These are phyloP conservation scores for Simmondsia chinensis DNA, from an alignment of 148 eudicot species.

Conservation along the genomic window DNA sequence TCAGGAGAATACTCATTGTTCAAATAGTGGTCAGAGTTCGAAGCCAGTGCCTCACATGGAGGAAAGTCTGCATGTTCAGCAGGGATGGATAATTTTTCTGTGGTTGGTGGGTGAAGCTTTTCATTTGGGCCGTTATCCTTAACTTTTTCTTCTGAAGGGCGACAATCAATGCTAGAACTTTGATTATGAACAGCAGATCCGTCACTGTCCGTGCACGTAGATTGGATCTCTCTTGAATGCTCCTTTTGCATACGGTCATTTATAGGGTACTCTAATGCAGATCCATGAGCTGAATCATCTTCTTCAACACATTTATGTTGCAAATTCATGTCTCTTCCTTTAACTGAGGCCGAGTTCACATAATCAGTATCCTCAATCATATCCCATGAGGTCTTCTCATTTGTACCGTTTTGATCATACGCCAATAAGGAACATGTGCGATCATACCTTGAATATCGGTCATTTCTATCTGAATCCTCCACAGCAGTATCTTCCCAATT, in stretches of 20 bases:
- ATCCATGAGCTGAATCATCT: slow-evolving; percentile 13
- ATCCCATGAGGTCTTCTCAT: slow-evolving; percentile 18
- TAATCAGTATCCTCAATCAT: slow-evolving; percentile 26
- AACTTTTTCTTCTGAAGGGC: slow-evolving; percentile 6
- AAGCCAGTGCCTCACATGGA: slow-evolving; percentile 5
- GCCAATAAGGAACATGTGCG: slow-evolving; percentile 16
- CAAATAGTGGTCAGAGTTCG: background rate
- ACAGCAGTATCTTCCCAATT: slow-evolving; percentile 19
- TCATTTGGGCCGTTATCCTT: slow-evolving; percentile 4
- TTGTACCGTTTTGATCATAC: no score
- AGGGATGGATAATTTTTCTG: slow-evolving; percentile 1
- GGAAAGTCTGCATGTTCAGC: slow-evolving; percentile 6
- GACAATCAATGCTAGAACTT: slow-evolving; percentile 2
- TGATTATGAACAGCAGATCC: background rate
- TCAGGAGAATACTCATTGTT: background rate
- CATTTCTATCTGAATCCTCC: slow-evolving; percentile 17
- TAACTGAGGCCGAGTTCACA: slow-evolving; percentile 25
- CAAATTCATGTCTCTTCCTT: slow-evolving; percentile 22
- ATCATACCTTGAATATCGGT: slow-evolving; percentile 7
- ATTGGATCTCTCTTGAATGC: no score
- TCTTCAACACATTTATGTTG: slow-evolving; percentile 19
- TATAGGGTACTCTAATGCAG: slow-evolving; percentile 5
- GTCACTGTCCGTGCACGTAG: slow-evolving; percentile 1
- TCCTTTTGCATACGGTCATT: slow-evolving; percentile 4
- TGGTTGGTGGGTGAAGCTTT: slow-evolving; percentile 1